Percentiles rank a stretch among this genome's conserved stretches.
phyloP scores from a whole-genome alignment of 148 eudicot genomes.

The Limonium bicolor region DNA sequence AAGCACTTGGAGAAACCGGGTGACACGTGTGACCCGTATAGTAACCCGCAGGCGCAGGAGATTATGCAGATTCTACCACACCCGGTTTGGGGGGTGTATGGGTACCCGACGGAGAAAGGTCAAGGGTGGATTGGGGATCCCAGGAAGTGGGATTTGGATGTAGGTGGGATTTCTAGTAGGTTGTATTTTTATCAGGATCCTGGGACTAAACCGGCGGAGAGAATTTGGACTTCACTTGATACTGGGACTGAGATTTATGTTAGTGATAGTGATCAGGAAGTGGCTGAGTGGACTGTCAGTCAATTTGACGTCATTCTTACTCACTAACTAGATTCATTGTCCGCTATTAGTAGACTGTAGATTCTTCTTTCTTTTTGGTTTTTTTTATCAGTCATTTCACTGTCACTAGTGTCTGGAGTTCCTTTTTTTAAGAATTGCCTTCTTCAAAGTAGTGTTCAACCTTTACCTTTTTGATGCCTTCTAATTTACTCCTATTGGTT shows the following conservation, averaged over 20 bases:
- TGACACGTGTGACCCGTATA: constrained; percentile 23
- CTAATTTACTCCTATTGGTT: no score
- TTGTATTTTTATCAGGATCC: constrained; percentile 30
- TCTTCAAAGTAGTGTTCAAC: no score
- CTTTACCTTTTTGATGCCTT: no score
- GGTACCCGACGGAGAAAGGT: constrained; percentile 20
- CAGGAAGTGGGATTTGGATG: constrained; percentile 22
- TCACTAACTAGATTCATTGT: no score
- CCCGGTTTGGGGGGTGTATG: constrained; percentile 22
- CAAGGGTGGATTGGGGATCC: constrained; percentile 31
- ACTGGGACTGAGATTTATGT: constrained; percentile 15
- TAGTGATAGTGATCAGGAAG: constrained; percentile 7
- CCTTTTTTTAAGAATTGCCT: no score
- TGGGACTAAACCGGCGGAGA: constrained; percentile 15
- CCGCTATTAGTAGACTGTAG: no score
- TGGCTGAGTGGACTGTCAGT: constrained; percentile 24
- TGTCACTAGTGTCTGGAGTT: no score
- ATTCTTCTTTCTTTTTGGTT: no score
- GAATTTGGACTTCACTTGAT: constrained; percentile 17
- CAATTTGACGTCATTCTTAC: constrained; percentile 11
- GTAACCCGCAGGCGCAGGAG: constrained; percentile 28
- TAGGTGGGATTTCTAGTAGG: constrained; percentile 14
- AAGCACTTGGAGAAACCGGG: constrained; percentile 14
- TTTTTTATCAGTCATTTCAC: no score
- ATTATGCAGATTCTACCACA: constrained; percentile 24